phyloP scores from a whole-genome alignment of 2,329 filamentous ascomycete genomes.

The Aciculosporium take region DNA sequence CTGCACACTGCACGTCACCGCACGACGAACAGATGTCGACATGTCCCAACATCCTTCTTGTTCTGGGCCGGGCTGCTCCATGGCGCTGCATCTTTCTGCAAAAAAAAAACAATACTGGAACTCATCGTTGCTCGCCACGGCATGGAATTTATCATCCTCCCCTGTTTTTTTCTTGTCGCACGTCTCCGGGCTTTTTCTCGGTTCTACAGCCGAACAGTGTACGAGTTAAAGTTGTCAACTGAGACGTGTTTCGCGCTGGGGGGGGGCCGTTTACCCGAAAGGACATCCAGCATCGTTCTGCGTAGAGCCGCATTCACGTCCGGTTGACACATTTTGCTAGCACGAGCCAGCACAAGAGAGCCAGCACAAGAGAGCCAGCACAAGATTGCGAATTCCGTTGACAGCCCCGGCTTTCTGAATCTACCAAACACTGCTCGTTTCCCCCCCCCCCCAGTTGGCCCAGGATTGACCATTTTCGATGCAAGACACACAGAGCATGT shows the following conservation, averaged over 20 bases:
- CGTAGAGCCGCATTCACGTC: too few relatives aligned
- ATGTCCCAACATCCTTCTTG: neutral
- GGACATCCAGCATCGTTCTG: neutral
- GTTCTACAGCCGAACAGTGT: neutral
- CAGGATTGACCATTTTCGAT: neutral
- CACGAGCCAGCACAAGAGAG: neutral
- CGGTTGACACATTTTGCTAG: neutral
- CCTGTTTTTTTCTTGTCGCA: neutral
- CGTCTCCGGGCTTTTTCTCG: neutral
- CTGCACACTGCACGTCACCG: conserved; percentile 6
- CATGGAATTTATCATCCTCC: neutral
- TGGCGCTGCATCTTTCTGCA: conserved; percentile 1
- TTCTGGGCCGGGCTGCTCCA: neutral
- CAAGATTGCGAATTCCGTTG: neutral
- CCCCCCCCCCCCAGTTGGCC: neutral
- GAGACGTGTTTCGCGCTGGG: neutral
- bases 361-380: too few relatives aligned
- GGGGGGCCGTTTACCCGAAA: neutral
- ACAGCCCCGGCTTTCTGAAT: neutral
- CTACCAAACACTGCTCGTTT: neutral
- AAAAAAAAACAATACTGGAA: neutral
- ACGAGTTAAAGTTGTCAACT: neutral
- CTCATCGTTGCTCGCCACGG: neutral
- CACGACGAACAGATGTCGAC: neutral
- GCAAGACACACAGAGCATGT: neutral